phyloP scores from a whole-genome alignment of 495 filamentous ascomycete species.

The Penicillium coffeae region DNA sequence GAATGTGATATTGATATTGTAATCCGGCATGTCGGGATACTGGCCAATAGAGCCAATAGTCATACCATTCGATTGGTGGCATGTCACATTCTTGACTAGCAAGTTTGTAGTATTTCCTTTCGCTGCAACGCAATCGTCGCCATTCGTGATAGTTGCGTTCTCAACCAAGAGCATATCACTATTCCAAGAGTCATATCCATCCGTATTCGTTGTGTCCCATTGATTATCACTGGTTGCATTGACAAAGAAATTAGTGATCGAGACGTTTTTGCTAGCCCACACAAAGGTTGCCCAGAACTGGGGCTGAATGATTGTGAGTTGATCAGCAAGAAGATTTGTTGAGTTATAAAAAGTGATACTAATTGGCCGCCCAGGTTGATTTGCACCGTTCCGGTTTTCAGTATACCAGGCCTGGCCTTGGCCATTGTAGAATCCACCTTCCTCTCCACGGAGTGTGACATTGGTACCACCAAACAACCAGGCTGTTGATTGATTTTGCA shows the following conservation, averaged over 20 bases:
- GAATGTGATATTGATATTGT: too few species aligned
- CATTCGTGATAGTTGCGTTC: slow-evolving; percentile 48
- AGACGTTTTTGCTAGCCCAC: slow-evolving; percentile 28
- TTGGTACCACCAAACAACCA: slow-evolving; percentile 44
- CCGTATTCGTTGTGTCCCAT: slow-evolving; percentile 51
- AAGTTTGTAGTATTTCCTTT: slow-evolving; percentile 58
- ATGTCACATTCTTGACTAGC: slow-evolving; percentile 55
- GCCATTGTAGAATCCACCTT: slow-evolving; percentile 39
- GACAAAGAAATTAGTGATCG: slow-evolving; percentile 38
- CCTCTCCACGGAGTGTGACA: slow-evolving; percentile 35
- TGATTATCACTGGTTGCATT: slow-evolving; percentile 31
- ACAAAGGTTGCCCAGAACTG: slow-evolving; percentile 46
- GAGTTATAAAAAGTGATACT: slow-evolving; percentile 35
- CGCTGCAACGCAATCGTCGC: slow-evolving; percentile 58
- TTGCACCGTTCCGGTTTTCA: slow-evolving; percentile 22
- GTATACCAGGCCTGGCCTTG: slow-evolving; percentile 45
- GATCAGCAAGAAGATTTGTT: slow-evolving; percentile 28
- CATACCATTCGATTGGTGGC: slow-evolving; percentile 55
- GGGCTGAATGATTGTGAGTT: slow-evolving; percentile 34
- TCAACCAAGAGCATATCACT: slow-evolving; percentile 46
- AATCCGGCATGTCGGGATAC: too few species aligned
- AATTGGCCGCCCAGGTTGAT: slow-evolving; percentile 43
- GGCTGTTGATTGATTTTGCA: slow-evolving; percentile 49
- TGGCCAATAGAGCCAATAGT: slow-evolving; percentile 57
- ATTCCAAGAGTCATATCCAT: slow-evolving; percentile 56